Conservation (phyloP, 495 filamentous ascomycete genomes). For the Jackrogersella multiformis region DNA sequence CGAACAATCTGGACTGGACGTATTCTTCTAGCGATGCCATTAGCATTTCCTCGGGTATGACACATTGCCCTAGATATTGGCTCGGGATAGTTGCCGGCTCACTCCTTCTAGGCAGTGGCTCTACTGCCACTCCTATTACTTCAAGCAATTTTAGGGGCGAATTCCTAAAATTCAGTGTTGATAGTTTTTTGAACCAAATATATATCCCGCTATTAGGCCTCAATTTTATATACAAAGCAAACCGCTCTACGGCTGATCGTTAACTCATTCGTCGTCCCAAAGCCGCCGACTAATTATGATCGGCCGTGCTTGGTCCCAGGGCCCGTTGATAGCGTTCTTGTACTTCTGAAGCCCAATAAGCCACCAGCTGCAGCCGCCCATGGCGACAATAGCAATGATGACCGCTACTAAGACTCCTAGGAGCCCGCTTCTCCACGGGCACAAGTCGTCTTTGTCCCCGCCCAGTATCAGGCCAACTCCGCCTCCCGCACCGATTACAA, state of each 20-base stretch:
- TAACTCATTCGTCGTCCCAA: conserved; percentile 56
- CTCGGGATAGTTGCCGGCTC: too few species aligned
- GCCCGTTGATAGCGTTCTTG: conserved; percentile 98
- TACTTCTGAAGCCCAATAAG: conserved; percentile 96
- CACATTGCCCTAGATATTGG: too few species aligned
- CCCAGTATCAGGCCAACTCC: conserved; percentile 77
- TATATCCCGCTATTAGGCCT: background rate
- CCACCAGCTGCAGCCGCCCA: conserved; percentile 98
- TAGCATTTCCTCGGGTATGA: too few species aligned
- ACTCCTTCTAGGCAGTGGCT: too few species aligned
- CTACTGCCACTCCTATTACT: too few species aligned
- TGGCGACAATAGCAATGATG: conserved; percentile 71
- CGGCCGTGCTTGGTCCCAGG: conserved; percentile 96
- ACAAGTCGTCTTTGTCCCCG: conserved; percentile 48
- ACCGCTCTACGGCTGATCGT: background rate
- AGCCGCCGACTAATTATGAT: conserved; percentile 68
- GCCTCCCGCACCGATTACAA: conserved; percentile 80
- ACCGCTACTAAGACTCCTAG: conserved; percentile 77
- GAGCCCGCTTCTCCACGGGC: conserved; percentile 77
- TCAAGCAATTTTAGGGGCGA: too few species aligned
- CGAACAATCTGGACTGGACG: too few species aligned
- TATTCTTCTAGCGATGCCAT: too few species aligned
- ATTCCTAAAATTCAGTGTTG: too few species aligned
- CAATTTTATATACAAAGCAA: conserved; percentile 1
- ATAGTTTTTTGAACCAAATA: background rate